These are phyloP conservation scores for Fusarium decemcellulare DNA, from an alignment of 2,329 filamentous ascomycete species.

Conservation along the genomic window DNA sequence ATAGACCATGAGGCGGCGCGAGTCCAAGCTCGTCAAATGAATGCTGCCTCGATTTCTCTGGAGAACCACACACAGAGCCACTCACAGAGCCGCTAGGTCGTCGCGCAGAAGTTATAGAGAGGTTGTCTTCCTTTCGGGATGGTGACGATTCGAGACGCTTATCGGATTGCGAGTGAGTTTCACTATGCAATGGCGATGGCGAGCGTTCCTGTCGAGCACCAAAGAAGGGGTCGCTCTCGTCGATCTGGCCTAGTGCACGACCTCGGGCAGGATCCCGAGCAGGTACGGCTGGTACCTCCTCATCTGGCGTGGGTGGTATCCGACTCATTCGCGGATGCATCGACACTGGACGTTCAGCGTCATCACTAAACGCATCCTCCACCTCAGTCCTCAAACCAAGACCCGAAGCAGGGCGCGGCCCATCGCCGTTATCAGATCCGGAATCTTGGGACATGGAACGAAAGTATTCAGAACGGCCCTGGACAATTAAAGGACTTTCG, in stretches of 20 bases:
- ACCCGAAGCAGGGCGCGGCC: conserved; percentile 46
- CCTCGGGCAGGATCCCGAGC: conserved; percentile 59
- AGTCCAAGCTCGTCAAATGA: conserved; percentile 67
- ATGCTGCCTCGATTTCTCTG: conserved; percentile 60
- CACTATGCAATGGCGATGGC: conserved; percentile 65
- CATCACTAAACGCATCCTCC: conserved; percentile 66
- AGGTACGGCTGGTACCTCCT: conserved; percentile 61
- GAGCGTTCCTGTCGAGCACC: conserved; percentile 72
- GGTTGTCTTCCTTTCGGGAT: conserved; percentile 50
- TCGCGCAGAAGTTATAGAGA: conserved; percentile 54
- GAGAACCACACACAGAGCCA: conserved; percentile 56
- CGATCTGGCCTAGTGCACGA: conserved; percentile 54
- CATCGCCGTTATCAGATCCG: conserved; percentile 59
- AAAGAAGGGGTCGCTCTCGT: conserved; percentile 60
- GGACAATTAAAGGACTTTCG: conserved; percentile 82
- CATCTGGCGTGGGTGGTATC: conserved; percentile 66
- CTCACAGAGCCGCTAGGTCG: conserved; percentile 42
- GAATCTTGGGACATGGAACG: conserved; percentile 79
- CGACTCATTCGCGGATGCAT: conserved; percentile 83
- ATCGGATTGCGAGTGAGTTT: conserved; percentile 50
- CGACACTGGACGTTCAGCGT: conserved; percentile 74
- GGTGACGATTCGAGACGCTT: conserved; percentile 49
- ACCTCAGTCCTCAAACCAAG: conserved; percentile 68
- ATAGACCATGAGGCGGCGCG: conserved; percentile 65
- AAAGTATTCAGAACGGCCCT: conserved; percentile 85